phyloP scores from a whole-genome alignment of 2,329 filamentous ascomycete species.

The Aureobasidium pullulans region DNA sequence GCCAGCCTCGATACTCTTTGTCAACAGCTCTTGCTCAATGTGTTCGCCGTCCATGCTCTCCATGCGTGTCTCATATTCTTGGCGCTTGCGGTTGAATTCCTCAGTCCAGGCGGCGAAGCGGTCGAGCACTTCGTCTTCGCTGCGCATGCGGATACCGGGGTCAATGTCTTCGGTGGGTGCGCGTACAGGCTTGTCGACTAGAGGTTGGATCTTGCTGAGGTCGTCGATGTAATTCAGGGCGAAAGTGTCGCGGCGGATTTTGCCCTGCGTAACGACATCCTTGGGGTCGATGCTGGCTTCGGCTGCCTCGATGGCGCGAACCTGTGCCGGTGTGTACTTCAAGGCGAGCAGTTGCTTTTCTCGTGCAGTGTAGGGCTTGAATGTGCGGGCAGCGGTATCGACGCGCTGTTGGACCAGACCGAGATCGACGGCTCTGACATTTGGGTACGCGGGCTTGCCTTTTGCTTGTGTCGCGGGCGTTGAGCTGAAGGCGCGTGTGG shows the following conservation, averaged over 20 bases:
- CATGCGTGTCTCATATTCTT: slow-evolving; percentile 32
- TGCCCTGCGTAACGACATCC: slow-evolving; percentile 68
- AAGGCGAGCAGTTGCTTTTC: slow-evolving; percentile 56
- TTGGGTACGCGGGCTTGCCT: slow-evolving; percentile 35
- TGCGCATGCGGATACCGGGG: slow-evolving; percentile 54
- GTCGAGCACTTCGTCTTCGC: slow-evolving; percentile 52
- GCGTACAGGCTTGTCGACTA: slow-evolving; percentile 59
- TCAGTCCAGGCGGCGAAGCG: slow-evolving; percentile 43
- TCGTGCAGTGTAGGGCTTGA: slow-evolving; percentile 58
- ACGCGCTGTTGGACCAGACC: slow-evolving; percentile 18
- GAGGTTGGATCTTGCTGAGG: slow-evolving; percentile 66
- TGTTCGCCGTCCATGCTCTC: slow-evolving; percentile 20
- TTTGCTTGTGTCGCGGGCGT: slow-evolving; percentile 30
- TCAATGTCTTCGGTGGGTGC: slow-evolving; percentile 43
- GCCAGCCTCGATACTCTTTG: slow-evolving; percentile 15
- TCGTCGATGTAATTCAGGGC: slow-evolving; percentile 73
- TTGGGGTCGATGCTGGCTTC: slow-evolving; percentile 67
- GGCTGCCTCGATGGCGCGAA: slow-evolving; percentile 72
- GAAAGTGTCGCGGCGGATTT: slow-evolving; percentile 65
- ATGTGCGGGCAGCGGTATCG: slow-evolving; percentile 31
- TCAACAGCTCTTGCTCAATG: slow-evolving; percentile 21
- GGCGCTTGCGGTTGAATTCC: slow-evolving; percentile 10
- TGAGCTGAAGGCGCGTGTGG: slow-evolving; percentile 33
- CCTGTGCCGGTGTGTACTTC: slow-evolving; percentile 73
- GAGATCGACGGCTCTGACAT: slow-evolving; percentile 36